Evolutionary conservation across 2,329 filamentous ascomycete genomes (phyloP).

Genomic region (Ophiostoma quercus): DNA sequence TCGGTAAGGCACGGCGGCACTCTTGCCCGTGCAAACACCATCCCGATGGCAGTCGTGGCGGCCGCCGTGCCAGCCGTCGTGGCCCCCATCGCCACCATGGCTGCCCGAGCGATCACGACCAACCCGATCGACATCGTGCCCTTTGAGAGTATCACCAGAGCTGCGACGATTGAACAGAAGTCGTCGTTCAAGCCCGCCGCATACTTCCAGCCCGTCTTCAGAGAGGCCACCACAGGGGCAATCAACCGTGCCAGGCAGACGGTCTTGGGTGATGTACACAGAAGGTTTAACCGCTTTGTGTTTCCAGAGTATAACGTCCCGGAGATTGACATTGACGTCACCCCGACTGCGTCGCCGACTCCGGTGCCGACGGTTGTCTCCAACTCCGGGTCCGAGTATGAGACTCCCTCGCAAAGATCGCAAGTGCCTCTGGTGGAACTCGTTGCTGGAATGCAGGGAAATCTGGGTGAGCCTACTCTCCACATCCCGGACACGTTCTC

Average conservation of each 20-base stretch:
- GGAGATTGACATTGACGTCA: background rate
- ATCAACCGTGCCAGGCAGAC: background rate
- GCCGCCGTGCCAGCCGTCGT: too few relatives aligned
- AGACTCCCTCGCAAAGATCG: background rate
- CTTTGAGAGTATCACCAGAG: background rate
- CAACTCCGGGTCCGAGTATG: background rate
- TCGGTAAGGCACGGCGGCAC: background rate
- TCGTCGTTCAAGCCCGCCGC: constrained; percentile 23
- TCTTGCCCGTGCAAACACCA: background rate
- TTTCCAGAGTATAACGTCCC: background rate
- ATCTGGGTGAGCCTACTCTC: too few relatives aligned
- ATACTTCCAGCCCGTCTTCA: constrained; percentile 32
- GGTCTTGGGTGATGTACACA: background rate
- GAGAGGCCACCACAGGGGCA: background rate
- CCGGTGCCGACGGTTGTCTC: too few relatives aligned
- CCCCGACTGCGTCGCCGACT: too few relatives aligned
- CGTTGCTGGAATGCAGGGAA: background rate
- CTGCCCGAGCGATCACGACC: background rate
- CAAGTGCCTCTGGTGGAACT: background rate
- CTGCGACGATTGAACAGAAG: background rate
- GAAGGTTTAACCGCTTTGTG: background rate
- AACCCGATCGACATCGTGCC: background rate
- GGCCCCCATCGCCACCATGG: too few relatives aligned
- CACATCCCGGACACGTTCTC: too few relatives aligned
- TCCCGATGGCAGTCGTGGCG: background rate